Evolutionary conservation across 768 basidiomycete species (phyloP), one percentile per base, ranked within the genome.

Genomic region (Dictyophora rubrovolvata): DNA sequence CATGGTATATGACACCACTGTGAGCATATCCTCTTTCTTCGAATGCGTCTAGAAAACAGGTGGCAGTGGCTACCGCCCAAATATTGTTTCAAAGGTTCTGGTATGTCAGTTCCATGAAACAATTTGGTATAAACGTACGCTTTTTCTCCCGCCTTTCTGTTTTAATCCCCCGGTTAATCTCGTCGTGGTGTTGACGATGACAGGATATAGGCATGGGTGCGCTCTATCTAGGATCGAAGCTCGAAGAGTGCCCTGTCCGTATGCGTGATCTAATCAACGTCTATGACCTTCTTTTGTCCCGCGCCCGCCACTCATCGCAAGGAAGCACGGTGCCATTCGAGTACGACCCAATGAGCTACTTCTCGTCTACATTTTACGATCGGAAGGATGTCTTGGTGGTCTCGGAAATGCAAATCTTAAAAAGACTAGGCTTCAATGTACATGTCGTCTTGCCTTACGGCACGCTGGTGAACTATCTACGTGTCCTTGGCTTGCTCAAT

Each of bases 61-160:
- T 96, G 28, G 94, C 94, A 14, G 89, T 97, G 55, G 93, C 96
- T 6, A 91, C 94, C 1, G 96, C 96, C 0, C 94, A 97, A 69
- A 91, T 98, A 34, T 74, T 99, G 1, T 95, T 94, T 69, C 96
- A 99, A 63, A 78, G 95, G 35, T 99, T 99, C 76, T 98, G 89
- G 89, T 98, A 82, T 72, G 89, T 95, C 17, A 86, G 87, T 4
- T 95, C 93, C 8, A 84, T 99, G 85, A 89, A 89, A 69, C 89
- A 93, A 57, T 99, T 93, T 71, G 87, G 93, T 21, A 86, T 97
- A 60, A 89, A 86, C 64, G 94, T 96, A 66, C 70, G 90, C 74
- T 48, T 60, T 33, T 57, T n/a, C n/a, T n/a, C n/a, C n/a, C n/a
- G n/a, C n/a, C n/a, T n/a, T 61, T 48, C 54, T 18, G 17, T n/a